A percentile compares a stretch with the other conserved stretches of the same genome.
Evolutionary conservation across 768 basidiomycete genomes (phyloP).

Genomic region (Phylloporus scabripes): DNA sequence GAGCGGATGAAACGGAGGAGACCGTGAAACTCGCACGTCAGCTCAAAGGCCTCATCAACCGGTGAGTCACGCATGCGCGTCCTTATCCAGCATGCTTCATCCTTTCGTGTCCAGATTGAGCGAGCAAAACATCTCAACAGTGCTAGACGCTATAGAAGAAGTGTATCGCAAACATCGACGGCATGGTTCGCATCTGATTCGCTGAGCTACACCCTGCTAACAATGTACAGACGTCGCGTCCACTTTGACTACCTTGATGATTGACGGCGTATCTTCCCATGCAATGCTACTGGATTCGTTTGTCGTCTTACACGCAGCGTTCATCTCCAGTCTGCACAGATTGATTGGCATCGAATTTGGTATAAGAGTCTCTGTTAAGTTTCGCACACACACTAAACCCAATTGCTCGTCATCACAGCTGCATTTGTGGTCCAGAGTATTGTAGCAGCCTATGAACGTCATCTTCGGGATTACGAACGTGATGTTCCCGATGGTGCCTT

Average conservation of each 20-base stretch:
- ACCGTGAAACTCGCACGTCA: constrained; percentile 61
- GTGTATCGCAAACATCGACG: constrained; percentile 72
- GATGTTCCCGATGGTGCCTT: constrained; percentile 9
- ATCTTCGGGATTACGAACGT: constrained; percentile 37
- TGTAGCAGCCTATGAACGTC: constrained; percentile 60
- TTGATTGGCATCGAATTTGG: constrained; percentile 86
- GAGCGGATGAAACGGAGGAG: constrained; percentile 35
- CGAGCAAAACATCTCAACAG: constrained; percentile 79
- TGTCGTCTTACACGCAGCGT: constrained; percentile 81
- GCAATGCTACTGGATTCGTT: constrained; percentile 83
- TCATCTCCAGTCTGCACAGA: constrained; percentile 77
- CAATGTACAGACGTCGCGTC: constrained; percentile 67
- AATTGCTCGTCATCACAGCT: constrained; percentile 37
- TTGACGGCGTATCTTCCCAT: constrained; percentile 75
- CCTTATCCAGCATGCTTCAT: neutral
- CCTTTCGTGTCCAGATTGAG: constrained; percentile 56
- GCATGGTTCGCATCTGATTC: constrained; percentile 50
- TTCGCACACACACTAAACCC: neutral
- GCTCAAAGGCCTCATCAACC: constrained; percentile 83
- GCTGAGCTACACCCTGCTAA: constrained; percentile 6
- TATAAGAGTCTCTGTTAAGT: constrained; percentile 28
- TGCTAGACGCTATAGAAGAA: constrained; percentile 68
- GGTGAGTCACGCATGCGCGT: constrained; percentile 38
- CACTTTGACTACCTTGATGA: constrained; percentile 67
- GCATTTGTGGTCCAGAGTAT: constrained; percentile 78